A percentile compares a stretch with the other conserved stretches of the same genome.
These are phyloP conservation scores for Narthecium ossifragum DNA, from an alignment of 106 monocot species.

Conservation along the genomic window DNA sequence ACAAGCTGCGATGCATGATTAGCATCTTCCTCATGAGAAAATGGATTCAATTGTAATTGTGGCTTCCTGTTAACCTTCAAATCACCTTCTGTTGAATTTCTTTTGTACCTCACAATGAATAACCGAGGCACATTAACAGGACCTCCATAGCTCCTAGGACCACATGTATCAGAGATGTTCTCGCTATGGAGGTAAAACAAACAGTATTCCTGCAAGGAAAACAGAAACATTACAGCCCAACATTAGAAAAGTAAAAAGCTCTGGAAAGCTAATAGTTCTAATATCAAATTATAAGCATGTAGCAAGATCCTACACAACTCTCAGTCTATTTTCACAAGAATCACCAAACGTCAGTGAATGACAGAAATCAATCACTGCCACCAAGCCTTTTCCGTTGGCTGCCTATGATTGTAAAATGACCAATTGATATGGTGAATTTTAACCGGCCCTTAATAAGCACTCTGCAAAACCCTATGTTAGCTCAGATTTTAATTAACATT, in stretches of 20 bases:
- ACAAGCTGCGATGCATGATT: conserved; percentile 81
- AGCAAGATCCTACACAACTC: neutral
- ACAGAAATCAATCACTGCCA: no score
- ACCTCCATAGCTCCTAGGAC: conserved; percentile 62
- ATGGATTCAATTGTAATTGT: conserved; percentile 55
- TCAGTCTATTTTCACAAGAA: neutral
- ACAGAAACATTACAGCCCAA: neutral
- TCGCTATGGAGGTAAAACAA: conserved; percentile 72
- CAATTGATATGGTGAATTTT: no score
- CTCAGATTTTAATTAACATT: no score
- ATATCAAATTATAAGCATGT: neutral
- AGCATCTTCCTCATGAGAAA: conserved; percentile 41
- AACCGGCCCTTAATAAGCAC: no score
- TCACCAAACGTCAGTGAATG: no score
- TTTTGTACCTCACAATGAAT: conserved; percentile 79
- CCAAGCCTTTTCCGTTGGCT: no score
- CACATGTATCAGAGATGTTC: conserved; percentile 75
- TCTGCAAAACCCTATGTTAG: no score
- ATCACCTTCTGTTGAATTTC: conserved; percentile 40
- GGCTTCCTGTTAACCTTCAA: conserved; percentile 31
- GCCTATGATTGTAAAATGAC: no score
- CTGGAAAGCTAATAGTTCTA: neutral
- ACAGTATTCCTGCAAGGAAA: conserved; percentile 65
- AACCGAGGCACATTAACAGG: conserved; percentile 47
- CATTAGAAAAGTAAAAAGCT: neutral